Base-by-base conservation (phyloP, 2,329 filamentous ascomycete species). In the Aspergillus udagawae region DNA sequence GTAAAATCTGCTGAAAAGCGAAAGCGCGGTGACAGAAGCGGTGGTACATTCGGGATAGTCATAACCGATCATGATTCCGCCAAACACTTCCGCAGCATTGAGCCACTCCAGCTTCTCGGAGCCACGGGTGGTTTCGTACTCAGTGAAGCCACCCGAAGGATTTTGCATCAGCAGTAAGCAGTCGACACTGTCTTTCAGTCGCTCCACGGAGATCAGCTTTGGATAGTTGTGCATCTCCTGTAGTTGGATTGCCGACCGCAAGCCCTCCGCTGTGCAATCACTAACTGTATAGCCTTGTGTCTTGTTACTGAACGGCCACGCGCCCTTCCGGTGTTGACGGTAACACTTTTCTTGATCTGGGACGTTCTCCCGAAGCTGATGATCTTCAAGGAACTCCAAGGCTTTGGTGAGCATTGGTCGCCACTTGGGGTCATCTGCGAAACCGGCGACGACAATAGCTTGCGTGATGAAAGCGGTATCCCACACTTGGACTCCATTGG, bases 41-140 rank as follows among this genome's bases (percentile, higher is more conserved):
- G 94, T 97, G 0, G 94, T 99, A 79, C 94, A 99, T 74, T 99
- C 94, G 0, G 93, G 92, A 69, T 99, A 97, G 72, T 96, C 91
- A 73, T 99, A 99, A 70, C 97, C 93, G 54, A 99, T 88, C 94
- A 99, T 99, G 77, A 99, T 99, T 21, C 87, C 84, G 14, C 91
- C 92, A 73, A 99, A 99, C 0, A 99, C 92, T 72, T 99, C 94
- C 1, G 94, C 94, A 0, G 93, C 93, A 68, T 99, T 99, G 47
- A 99, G 83, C 72, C 87, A 82, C 73, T 99, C 94, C 63, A 97
- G 73, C 63, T 83, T 84, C 63, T 89, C 82, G 9, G 90, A 88
- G 2, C 89, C 93, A 27, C 94, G 86, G 1, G 88, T 88, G 1
- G 84, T 84, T 70, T 99, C 94, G 72, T 99, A 99, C 17, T 91